phyloP scores from a whole-genome alignment of 768 basidiomycete genomes.

The Punctularia strigosozonata region DNA sequence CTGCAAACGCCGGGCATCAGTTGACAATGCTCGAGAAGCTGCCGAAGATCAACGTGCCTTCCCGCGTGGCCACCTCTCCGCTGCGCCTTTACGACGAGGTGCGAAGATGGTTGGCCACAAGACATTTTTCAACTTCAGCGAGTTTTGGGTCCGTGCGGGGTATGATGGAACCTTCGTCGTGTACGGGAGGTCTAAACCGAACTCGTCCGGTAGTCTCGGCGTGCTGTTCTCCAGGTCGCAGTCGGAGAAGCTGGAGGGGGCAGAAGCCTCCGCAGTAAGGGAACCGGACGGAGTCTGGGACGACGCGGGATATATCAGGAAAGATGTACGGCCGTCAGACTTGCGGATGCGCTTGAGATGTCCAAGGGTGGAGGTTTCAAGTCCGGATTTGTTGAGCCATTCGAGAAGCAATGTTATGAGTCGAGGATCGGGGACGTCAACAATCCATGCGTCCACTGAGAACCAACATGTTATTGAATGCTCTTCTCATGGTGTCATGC shows the following conservation, averaged over 20 bases:
- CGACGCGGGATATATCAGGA: too few relatives aligned
- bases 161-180: conserved; percentile 48
- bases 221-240: conserved; percentile 15
- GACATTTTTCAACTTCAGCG: conserved; percentile 51
- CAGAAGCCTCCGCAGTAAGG: too few relatives aligned
- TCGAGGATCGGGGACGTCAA: conserved; percentile 54
- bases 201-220: conserved; percentile 38
- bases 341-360: conserved; percentile 75
- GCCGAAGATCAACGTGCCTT: too few relatives aligned
- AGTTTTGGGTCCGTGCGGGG: conserved; percentile 54
- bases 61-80: conserved; percentile 53
- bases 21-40: too few relatives aligned
- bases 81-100: conserved; percentile 56
- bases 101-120: conserved; percentile 84
- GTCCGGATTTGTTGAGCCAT: conserved; percentile 54
- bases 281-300: too few relatives aligned
- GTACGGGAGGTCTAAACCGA: conserved; percentile 42
- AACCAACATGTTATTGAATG: conserved; percentile 3
- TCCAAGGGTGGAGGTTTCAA: conserved; percentile 49
- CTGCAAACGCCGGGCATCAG: too few relatives aligned
- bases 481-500: background rate
- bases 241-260: conserved; percentile 31
- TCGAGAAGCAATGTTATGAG: conserved; percentile 37
- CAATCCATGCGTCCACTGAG: conserved; percentile 65
- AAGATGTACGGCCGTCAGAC: conserved; percentile 29